Evolutionary conservation across 2,329 filamentous ascomycete species (phyloP).

Genomic region (Monosporascus sp.): DNA sequence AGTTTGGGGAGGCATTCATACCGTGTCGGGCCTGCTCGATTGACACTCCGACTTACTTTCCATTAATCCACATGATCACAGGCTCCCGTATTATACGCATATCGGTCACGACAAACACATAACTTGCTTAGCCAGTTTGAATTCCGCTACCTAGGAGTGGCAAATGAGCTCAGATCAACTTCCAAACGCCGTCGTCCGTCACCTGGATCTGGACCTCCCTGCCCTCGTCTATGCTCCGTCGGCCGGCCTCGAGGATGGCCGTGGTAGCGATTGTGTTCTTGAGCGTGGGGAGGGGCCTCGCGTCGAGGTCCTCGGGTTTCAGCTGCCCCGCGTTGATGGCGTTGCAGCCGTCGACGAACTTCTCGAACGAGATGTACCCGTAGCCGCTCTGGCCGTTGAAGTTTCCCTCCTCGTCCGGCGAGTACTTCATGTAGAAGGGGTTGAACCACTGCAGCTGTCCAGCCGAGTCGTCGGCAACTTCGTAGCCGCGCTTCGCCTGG

Average conservation of each 20-base stretch:
- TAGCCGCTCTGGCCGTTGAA: constrained; percentile 89
- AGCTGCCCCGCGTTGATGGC: constrained; percentile 69
- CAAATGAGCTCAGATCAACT: constrained; percentile 42
- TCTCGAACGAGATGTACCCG: constrained; percentile 91
- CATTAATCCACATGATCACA: too few relatives aligned
- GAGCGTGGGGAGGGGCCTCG: constrained; percentile 75
- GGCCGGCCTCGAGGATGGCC: constrained; percentile 82
- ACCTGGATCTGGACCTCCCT: constrained; percentile 70
- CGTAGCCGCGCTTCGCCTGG: constrained; percentile 91
- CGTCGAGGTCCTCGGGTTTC: constrained; percentile 71
- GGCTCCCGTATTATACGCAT: too few relatives aligned
- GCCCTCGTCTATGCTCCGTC: constrained; percentile 77
- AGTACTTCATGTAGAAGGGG: constrained; percentile 93
- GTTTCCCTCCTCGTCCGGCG: constrained; percentile 90
- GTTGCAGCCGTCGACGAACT: constrained; percentile 85
- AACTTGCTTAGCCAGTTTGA: too few relatives aligned
- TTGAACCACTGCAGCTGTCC: constrained; percentile 80
- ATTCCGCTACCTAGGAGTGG: too few relatives aligned
- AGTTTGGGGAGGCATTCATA: too few relatives aligned
- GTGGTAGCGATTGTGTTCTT: constrained; percentile 88
- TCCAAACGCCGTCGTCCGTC: constrained; percentile 59
- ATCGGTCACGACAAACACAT: too few relatives aligned
- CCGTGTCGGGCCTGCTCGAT: too few relatives aligned
- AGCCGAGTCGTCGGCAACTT: constrained; percentile 76
- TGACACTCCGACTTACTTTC: too few relatives aligned